Base-by-base conservation (phyloP, 2,329 filamentous ascomycete species). In the Cordyceps militaris region DNA sequence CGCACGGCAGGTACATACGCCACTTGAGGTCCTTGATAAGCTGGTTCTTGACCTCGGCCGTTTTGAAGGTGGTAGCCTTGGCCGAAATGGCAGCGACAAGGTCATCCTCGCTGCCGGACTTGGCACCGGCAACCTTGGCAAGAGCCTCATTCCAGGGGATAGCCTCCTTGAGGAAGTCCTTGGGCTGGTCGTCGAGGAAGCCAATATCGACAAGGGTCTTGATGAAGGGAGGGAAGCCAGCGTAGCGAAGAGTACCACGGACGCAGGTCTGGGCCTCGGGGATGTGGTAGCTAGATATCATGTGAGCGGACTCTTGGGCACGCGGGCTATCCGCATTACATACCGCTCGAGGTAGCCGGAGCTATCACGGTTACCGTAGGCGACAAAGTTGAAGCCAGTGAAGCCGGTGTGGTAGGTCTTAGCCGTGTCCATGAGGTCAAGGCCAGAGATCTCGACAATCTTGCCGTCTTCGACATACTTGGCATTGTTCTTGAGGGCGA, bases 381-480 rank as follows among this genome's bases (percentile, higher is more conserved):
- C 91, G 64, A 97, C 91, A 66, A 96, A 93, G 53, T 88, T 86
- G 72, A 86, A 97, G 60, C 21, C 69, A 36, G 89, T 88, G 78
- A 91, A 95, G 78, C 93, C 94, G 74, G 82, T 85, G 81, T 96
- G 96, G 81, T 96, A 97, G 51, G 91, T 89, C 80, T 95, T 93
- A 42, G 92, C 91, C 51, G 82, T 83, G 61, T 77, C 86, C 93
- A 97, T 97, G 61, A 97, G 80, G 43, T 92, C 88, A 63, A 76
- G 72, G 32, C 82, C 81, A 7, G 75, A 74, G 32, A 91, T 79
- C 58, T 85, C 79, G 65, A 88, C 82, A 62, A 88, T 73, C 76
- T 92, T 82, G 67, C 91, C 91, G 64, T 89, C 87, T 73, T 91
- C 76, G 75, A 86, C 93, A 78, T 84, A 92, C 66, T 82, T 91